phyloP scores from a whole-genome alignment of 208 protist genomes.

The Trypanosoma caninum region DNA sequence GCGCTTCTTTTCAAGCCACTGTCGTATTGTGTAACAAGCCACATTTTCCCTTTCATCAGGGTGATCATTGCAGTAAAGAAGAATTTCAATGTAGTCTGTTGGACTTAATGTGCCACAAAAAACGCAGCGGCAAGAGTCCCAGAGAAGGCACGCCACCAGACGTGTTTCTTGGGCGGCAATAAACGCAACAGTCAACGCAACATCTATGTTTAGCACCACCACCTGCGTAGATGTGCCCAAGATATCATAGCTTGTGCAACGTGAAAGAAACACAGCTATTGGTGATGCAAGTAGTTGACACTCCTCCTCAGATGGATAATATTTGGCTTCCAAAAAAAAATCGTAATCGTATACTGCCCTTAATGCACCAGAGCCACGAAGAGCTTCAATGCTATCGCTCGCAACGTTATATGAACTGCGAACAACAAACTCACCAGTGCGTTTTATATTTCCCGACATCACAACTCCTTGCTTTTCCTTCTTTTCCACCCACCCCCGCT shows the following conservation, averaged over 20 bases:
- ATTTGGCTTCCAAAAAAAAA: constrained; percentile 39
- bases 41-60: constrained; percentile 54
- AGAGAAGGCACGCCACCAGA: constrained; percentile 77
- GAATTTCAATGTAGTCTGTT: constrained; percentile 85
- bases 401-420: constrained; percentile 16
- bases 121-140: constrained; percentile 45
- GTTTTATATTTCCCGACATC: not conserved
- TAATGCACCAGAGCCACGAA: not conserved
- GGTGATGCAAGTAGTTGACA: constrained; percentile 49
- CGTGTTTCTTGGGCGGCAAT: constrained; percentile 87
- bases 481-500: not conserved
- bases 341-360: constrained; percentile 8
- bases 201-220: constrained; percentile 75
- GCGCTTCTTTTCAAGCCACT: constrained; percentile 40
- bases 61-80: constrained; percentile 73
- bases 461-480: not conserved
- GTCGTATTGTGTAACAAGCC: constrained; percentile 59
- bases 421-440: constrained; percentile 16
- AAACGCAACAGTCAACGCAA: constrained; percentile 72
- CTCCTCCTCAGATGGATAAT: constrained; percentile 58
- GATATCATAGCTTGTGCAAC: constrained; percentile 84
- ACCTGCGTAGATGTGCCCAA: constrained; percentile 84
- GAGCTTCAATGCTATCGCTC: not conserved
- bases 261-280: constrained; percentile 60
- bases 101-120: constrained; percentile 79